Evolutionary conservation across 768 basidiomycete species (phyloP).

Genomic region (Crucibulum laeve): DNA sequence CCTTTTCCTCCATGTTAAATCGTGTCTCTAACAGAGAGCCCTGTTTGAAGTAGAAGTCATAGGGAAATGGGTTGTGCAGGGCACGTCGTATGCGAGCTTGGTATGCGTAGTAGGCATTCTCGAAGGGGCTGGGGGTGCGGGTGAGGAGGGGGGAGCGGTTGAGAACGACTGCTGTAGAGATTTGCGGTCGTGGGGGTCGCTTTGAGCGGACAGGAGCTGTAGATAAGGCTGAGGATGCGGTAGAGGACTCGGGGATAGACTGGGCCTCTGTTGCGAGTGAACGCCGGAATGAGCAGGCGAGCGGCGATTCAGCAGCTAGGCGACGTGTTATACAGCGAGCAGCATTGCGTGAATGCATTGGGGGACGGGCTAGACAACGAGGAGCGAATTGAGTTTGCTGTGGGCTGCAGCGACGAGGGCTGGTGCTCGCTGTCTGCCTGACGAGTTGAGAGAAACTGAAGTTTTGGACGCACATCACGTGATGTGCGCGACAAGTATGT

Average conservation of each 20-base stretch:
- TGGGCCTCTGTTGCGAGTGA: conserved; percentile 44
- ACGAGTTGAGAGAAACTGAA: no score
- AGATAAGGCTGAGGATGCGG: conserved; percentile 14
- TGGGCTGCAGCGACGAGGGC: no score
- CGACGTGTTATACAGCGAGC: no score
- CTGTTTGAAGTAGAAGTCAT: conserved; percentile 91
- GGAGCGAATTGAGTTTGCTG: no score
- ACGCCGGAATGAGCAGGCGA: conserved; percentile 21
- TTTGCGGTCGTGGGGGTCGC: conserved; percentile 27
- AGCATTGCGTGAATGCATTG: no score
- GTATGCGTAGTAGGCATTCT: conserved; percentile 80
- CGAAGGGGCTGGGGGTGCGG: conserved; percentile 67
- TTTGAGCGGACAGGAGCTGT: conserved; percentile 16
- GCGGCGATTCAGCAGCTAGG: neutral
- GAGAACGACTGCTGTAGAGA: conserved; percentile 66
- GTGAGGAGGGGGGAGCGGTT: conserved; percentile 78
- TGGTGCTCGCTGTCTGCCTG: no score
- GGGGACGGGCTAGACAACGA: no score
- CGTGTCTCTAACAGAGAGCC: conserved; percentile 82
- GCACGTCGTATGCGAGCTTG: conserved; percentile 80
- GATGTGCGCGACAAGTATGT: conserved; percentile 1
- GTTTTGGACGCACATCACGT: no score
- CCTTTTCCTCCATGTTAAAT: conserved; percentile 72
- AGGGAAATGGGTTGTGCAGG: conserved; percentile 82
- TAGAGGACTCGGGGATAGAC: no score